Conservation (phyloP, 768 basidiomycete genomes). For the Termitomyces heimii region DNA sequence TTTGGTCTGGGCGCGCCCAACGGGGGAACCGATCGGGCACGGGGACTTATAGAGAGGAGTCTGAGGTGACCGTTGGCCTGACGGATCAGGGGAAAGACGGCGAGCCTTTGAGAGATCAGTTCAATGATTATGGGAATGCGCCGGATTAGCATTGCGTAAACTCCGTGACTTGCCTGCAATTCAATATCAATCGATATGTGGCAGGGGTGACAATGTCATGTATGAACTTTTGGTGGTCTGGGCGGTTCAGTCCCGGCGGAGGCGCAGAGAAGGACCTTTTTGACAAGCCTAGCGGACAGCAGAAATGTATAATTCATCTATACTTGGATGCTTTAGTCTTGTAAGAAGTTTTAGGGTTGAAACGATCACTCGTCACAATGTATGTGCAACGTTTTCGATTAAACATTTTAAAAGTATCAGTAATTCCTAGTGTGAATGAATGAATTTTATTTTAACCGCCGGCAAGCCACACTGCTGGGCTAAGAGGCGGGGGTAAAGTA, state of each 20-base stretch:
- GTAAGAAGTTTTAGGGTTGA: background rate
- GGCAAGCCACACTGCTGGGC: no score
- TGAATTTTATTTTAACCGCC: no score
- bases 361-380: background rate
- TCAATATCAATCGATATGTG: background rate
- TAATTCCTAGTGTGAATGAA: no score
- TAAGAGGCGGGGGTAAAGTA: no score
- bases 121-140: slow-evolving; percentile 7
- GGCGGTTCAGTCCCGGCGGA: no score
- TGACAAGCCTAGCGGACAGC: background rate
- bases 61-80: slow-evolving; percentile 5
- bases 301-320: background rate
- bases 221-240: background rate
- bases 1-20: slow-evolving; percentile 22
- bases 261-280: background rate
- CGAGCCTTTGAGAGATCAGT: slow-evolving; percentile 12
- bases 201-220: background rate
- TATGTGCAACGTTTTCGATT: background rate
- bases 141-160: background rate
- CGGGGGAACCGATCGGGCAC: slow-evolving; percentile 14
- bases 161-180: background rate
- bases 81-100: slow-evolving; percentile 17
- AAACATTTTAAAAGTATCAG: background rate
- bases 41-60: slow-evolving; percentile 2
- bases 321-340: background rate